Evolutionary conservation across 83 land plant species (phyloP).

Genomic region (Picea mariana): DNA sequence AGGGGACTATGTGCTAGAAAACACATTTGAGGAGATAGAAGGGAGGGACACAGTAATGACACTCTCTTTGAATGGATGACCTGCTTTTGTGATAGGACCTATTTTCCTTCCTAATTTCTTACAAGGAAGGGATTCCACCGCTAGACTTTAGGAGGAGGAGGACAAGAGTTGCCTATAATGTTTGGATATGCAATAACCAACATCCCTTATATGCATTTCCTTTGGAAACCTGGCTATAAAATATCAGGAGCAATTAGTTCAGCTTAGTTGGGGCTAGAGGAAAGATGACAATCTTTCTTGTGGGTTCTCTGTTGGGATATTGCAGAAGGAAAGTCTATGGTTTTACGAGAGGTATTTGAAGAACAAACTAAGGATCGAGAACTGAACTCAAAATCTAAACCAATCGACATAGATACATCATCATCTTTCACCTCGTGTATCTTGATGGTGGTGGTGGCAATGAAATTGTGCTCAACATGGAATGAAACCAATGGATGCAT

Average conservation of each 20-base stretch:
- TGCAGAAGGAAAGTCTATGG: slow-evolving; percentile 23
- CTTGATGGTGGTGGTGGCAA: too few relatives aligned
- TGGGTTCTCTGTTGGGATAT: slow-evolving; percentile 21
- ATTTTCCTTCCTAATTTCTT: slow-evolving; percentile 9
- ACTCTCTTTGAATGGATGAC: slow-evolving; percentile 7
- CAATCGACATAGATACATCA: too few relatives aligned
- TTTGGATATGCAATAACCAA: slow-evolving; percentile 41
- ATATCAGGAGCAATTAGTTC: slow-evolving; percentile 27
- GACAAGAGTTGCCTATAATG: slow-evolving; percentile 33
- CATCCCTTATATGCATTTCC: slow-evolving; percentile 48
- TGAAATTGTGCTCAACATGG: too few relatives aligned
- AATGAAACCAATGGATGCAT: too few relatives aligned
- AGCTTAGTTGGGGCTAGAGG: slow-evolving; percentile 44
- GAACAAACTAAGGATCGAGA: neutral
- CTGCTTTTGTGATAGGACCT: slow-evolving; percentile 38
- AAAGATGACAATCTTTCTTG: slow-evolving; percentile 27
- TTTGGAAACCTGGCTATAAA: slow-evolving; percentile 53
- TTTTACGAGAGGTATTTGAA: neutral
- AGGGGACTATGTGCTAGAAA: slow-evolving; percentile 20
- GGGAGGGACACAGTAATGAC: slow-evolving; percentile 20
- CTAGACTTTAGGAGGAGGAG: slow-evolving; percentile 26
- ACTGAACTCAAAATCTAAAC: too few relatives aligned
- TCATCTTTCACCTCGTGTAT: too few relatives aligned
- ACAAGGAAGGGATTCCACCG: neutral
- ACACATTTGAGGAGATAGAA: slow-evolving; percentile 48